A percentile compares a stretch with the other conserved stretches of the same genome.
These are phyloP conservation scores for Cicer arietinum DNA, from an alignment of 306 rosid genomes.

Conservation along the genomic window DNA sequence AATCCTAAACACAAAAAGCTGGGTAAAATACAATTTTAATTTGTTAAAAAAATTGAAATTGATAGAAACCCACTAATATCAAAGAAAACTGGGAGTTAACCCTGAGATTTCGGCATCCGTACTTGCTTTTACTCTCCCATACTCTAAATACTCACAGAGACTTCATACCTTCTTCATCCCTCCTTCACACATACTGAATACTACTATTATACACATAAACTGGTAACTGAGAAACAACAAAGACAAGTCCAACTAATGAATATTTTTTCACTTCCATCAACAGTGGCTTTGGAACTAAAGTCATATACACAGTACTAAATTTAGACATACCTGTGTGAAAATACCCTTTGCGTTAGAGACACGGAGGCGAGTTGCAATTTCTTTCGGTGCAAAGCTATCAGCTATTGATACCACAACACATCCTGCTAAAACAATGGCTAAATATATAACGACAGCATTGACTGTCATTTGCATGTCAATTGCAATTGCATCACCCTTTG, in stretches of 20 bases:
- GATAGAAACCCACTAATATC: not conserved
- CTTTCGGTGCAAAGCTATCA: slow-evolving; percentile 85
- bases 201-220: slow-evolving; percentile 18
- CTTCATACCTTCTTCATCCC: not conserved
- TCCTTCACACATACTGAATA: not conserved
- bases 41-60: slow-evolving; percentile 43
- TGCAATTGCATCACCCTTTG: slow-evolving; percentile 92
- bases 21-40: slow-evolving; percentile 41
- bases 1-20: slow-evolving; percentile 76
- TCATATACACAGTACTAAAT: slow-evolving; percentile 15
- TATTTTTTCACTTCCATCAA: slow-evolving; percentile 24
- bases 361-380: slow-evolving; percentile 79
- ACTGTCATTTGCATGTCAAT: slow-evolving; percentile 95
- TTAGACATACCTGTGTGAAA: slow-evolving; percentile 79
- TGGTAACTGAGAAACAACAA: slow-evolving; percentile 4
- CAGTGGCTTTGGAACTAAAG: not conserved
- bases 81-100: not conserved
- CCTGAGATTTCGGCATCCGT: not conserved
- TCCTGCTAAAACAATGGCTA: slow-evolving; percentile 83
- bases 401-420: slow-evolving; percentile 87
- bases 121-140: not conserved
- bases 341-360: slow-evolving; percentile 82
- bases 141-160: not conserved
- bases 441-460: slow-evolving; percentile 74
- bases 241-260: slow-evolving; percentile 12